Evolutionary conservation across 805 yeast species (phyloP).

Genomic region (Saturnispora mendoncae): DNA sequence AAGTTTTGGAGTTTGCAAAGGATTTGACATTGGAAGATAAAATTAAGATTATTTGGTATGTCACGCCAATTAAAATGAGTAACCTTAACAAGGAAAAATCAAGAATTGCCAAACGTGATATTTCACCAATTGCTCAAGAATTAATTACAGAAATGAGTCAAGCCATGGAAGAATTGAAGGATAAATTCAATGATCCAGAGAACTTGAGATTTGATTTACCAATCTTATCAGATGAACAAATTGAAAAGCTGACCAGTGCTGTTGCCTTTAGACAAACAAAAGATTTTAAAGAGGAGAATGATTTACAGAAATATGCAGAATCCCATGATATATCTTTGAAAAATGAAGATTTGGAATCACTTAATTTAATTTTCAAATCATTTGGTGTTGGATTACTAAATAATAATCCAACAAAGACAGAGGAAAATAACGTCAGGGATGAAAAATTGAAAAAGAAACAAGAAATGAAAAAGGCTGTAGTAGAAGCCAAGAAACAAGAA

Average conservation of each 20-base stretch:
- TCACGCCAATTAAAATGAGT: slow-evolving; percentile 4
- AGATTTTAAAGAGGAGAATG: slow-evolving; percentile 15
- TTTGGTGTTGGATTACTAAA: slow-evolving; percentile 2
- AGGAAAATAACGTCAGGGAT: neutral
- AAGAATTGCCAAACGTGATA: slow-evolving; percentile 42
- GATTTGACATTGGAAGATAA: slow-evolving; percentile 1
- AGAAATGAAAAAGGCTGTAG: neutral
- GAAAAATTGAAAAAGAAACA: neutral
- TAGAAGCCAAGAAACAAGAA: neutral
- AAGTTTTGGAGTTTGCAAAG: neutral
- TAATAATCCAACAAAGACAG: neutral
- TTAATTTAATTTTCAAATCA: slow-evolving; percentile 9
- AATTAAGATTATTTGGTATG: neutral
- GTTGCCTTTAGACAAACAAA: slow-evolving; percentile 12
- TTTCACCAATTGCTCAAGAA: slow-evolving; percentile 30
- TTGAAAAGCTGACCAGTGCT: slow-evolving; percentile 7
- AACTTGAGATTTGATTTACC: slow-evolving; percentile 16
- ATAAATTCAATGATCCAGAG: slow-evolving; percentile 20
- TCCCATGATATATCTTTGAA: slow-evolving; percentile 11
- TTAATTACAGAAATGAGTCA: slow-evolving; percentile 18
- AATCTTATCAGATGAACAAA: slow-evolving; percentile 9
- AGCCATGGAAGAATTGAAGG: slow-evolving; percentile 18
- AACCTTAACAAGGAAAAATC: slow-evolving; percentile 25
- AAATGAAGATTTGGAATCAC: neutral
- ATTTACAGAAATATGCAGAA: slow-evolving; percentile 9